Evolutionary conservation across 2,329 filamentous ascomycete species (phyloP), one percentile per base, ranked within the genome.

Genomic region (Colletotrichum sp.): DNA sequence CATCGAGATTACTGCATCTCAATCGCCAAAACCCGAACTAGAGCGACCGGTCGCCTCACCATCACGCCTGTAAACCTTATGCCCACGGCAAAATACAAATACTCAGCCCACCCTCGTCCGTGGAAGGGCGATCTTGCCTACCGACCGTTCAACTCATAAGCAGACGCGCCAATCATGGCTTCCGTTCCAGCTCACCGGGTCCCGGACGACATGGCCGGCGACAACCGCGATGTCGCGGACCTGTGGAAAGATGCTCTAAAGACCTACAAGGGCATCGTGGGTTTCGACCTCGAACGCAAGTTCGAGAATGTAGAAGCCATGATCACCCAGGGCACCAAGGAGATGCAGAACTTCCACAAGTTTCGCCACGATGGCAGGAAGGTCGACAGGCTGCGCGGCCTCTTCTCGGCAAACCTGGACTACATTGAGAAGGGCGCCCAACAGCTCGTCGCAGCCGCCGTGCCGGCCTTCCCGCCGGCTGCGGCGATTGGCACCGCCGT

Each of bases 291-390:
- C 2, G 70, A 81, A 21, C 77, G 69, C 47, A 80, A 81, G 36
- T 82, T 80, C 33, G 76, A 78, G 31, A 80, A 77, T 57, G 75
- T 79, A 3, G 62, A 80, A 38, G 76, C 65, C 1, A 80, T 82
- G 79, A 70, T 77, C 62, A 38, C 54, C n/a, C 70, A 33, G 29
- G 69, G 72, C 24, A 72, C 78, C 8, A 77, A 79, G 21, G 76
- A 82, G 64, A 82, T 83, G 78, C 78, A 80, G 11, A 75, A 77
- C 38, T 83, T 83, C 54, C 78, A 79, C 51, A 79, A 79, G 24
- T 83, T 81, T 57, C 78, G 81, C 2, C 82, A 83, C n/a, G 78
- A 83, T 27, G 77, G 80, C 18, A 77, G 78, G 4, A 83, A 82
- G 38, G 79, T 82, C 5, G 81, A 83, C 67, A 79, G 79, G 16